Evolutionary conservation across 768 basidiomycete species (phyloP), one percentile per base, ranked within the genome.

Genomic region (Leccinum pellstonianum): DNA sequence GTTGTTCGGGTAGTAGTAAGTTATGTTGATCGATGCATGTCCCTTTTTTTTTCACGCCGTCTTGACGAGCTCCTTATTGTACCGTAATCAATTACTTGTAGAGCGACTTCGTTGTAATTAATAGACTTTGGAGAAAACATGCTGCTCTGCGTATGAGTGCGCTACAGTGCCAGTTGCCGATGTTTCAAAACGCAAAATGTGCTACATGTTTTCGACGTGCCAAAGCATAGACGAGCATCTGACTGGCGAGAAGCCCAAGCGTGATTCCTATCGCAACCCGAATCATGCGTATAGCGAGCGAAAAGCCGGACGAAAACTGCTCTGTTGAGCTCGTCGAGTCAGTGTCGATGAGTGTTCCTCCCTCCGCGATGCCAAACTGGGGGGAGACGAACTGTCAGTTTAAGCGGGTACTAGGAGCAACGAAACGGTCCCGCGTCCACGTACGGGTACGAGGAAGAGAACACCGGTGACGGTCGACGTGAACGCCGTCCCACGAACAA

Each of bases 401-500:
- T 1, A 33, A 27, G 27, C 17, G 33, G 27, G 8, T 1, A 54
- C 29, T n/a, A 52, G 25, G 27, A 6, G 29, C 31, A 54, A 41
- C 33, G 27, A 19, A 54, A 41, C 33, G 27, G 19, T 23, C 35
- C 35, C 49, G 47, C 7, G 38, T 53, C 46, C 51, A 76, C 90
- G 71, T 71, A 93, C 93, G 51, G 93, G 92, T 11, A 95, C 92
- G 21, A 94, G 78, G 73, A 94, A 93, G 52, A 93, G 74, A n/a
- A 95, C 88, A n/a, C 90, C 90, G 3, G 92, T 90, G n/a, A 93
- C 89, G 90, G 93, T 95, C 11, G 88, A 85, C 0, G 91, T 92
- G 71, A 94, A 95, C 3, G 93, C 91, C 3, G 91, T 93, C 55
- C 91, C 91, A 29, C 86, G 80, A 59, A 86, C 78, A 17, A 88